Evolutionary conservation across 2,329 filamentous ascomycete species (phyloP).

Genomic region (Trichoderma oligosporum): DNA sequence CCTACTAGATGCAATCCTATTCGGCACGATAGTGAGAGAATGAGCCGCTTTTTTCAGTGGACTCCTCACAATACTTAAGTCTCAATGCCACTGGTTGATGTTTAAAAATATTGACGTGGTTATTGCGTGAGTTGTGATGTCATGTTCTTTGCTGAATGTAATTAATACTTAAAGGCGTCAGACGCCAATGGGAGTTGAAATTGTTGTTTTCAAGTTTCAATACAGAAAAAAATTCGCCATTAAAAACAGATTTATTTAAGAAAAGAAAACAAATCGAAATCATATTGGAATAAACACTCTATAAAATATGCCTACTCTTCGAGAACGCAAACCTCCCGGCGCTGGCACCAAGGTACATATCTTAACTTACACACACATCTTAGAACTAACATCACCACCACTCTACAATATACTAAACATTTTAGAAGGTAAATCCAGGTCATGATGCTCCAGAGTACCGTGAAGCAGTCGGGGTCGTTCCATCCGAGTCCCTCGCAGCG

Average conservation of each 20-base stretch:
- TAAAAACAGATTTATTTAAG: neutral
- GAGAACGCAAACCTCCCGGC: constrained; percentile 19
- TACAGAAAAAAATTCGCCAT: neutral
- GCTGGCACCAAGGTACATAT: constrained; percentile 21
- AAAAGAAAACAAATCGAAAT: no score
- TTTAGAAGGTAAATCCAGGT: constrained; percentile 44
- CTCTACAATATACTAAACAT: no score
- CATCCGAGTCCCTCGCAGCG: constrained; percentile 69
- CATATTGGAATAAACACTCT: neutral
- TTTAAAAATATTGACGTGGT: neutral
- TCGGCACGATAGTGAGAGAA: neutral
- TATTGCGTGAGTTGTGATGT: constrained; percentile 15
- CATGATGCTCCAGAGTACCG: constrained; percentile 46
- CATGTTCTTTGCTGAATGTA: neutral
- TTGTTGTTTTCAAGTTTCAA: no score
- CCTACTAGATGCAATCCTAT: constrained; percentile 16
- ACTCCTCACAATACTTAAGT: neutral
- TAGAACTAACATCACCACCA: neutral
- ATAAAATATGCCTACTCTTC: constrained; percentile 9
- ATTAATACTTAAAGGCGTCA: neutral
- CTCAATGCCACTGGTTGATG: neutral
- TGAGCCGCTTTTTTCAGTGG: neutral
- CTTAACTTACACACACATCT: neutral
- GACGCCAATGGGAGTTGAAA: no score
- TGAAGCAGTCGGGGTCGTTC: constrained; percentile 62